phyloP scores from a whole-genome alignment of 495 filamentous ascomycete genomes.

The Aspergillus cavernicola region DNA sequence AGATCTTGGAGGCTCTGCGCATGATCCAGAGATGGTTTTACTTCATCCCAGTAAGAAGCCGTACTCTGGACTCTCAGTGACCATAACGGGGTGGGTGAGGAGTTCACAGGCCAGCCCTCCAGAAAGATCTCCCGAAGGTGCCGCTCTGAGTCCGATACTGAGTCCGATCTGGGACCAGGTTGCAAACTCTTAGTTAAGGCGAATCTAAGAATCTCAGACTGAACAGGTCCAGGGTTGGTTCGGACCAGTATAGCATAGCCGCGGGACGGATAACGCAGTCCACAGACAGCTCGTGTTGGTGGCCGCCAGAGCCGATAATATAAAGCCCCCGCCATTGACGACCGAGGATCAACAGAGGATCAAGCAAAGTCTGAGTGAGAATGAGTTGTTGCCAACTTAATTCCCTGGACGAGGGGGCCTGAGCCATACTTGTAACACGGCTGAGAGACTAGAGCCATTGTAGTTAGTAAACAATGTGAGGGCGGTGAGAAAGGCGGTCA shows the following conservation, averaged over 20 bases:
- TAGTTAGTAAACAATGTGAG: neutral
- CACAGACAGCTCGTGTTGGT: neutral
- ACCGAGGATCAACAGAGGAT: neutral
- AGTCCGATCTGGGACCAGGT: neutral
- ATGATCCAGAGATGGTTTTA: neutral
- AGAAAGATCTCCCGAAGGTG: constrained; percentile 19
- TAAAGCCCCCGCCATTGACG: neutral
- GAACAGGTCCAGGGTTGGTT: constrained; percentile 17
- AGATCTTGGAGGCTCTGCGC: constrained; percentile 6
- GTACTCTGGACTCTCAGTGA: neutral
- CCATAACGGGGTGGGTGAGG: constrained; percentile 23
- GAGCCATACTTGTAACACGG: neutral
- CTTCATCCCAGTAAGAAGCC: neutral
- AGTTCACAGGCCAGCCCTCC: constrained; percentile 22
- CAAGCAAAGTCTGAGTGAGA: neutral
- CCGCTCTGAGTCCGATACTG: constrained; percentile 1
- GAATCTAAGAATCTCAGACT: constrained; percentile 31
- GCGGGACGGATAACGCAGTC: constrained; percentile 4
- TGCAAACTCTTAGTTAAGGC: constrained; percentile 22
- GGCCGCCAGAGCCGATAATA: neutral
- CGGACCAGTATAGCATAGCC: constrained; percentile 6
- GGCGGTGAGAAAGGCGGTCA: neutral
- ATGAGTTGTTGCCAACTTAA: neutral
- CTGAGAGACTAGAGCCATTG: neutral
- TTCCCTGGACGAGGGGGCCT: neutral